Percentiles rank a stretch among this genome's conserved stretches.
Conservation (phyloP, 176 grass and related monocot genomes). For the Eremochloa ophiuroides region DNA sequence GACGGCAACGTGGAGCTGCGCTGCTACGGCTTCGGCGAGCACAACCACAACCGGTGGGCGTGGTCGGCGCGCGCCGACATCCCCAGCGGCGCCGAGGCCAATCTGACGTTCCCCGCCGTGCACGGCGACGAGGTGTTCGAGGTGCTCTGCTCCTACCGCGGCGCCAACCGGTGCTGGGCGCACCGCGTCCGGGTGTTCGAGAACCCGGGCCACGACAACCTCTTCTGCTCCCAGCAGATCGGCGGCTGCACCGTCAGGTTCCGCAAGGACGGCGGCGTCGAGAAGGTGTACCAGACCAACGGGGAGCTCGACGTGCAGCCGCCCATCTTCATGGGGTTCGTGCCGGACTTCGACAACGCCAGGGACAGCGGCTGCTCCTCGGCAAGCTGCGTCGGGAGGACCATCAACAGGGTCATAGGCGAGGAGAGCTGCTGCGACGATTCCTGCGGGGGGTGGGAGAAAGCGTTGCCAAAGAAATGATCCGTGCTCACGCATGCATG, state of each 20-base stretch:
- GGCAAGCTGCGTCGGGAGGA: conserved; percentile 44
- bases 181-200: conserved; percentile 39
- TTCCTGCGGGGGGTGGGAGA: conserved; percentile 46
- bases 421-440: conserved; percentile 54
- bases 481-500: conserved; percentile 5
- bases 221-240: conserved; percentile 33
- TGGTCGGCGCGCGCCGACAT: conserved; percentile 39
- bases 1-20: conserved; percentile 48
- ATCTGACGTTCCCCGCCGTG: conserved; percentile 32
- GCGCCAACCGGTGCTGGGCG: conserved; percentile 58
- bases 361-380: conserved; percentile 35
- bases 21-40: conserved; percentile 51
- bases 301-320: conserved; percentile 6
- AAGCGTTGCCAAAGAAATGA: conserved; percentile 12
- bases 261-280: conserved; percentile 52
- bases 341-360: conserved; percentile 63
- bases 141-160: conserved; percentile 58
- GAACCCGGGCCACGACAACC: conserved; percentile 53
- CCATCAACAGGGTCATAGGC: conserved; percentile 52
- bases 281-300: conserved; percentile 43
- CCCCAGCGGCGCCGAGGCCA: conserved; percentile 14
- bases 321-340: conserved; percentile 48
- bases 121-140: conserved; percentile 57
- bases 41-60: conserved; percentile 20
- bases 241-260: conserved; percentile 47